Base-by-base conservation (phyloP, 2,329 filamentous ascomycete species). In the Ceratocystis papillata region DNA sequence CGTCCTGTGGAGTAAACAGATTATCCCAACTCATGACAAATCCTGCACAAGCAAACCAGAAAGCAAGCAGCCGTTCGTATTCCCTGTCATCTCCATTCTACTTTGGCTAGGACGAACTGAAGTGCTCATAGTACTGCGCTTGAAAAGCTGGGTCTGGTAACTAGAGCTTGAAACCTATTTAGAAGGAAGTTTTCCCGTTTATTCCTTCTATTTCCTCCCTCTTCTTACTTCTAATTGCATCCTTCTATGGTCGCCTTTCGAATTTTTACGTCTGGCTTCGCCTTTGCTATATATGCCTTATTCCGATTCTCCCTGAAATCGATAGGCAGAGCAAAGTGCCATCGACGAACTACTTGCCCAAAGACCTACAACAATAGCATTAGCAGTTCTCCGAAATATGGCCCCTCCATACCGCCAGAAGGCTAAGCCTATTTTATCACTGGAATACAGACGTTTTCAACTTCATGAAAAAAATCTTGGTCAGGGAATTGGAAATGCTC, bases 361-460 rank as follows among this genome's bases (percentile, higher is more conserved):
- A 41, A 41, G 3, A 15, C 37, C 37, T 41, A 41, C 10, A 41
- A 41, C 37, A 15, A 15, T 15, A 41, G 37, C 37, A 41, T 15
- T 12, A 15, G 10, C 10, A 15, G 12, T 12, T 33, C 15, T 25
- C 20, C 28, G 50, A 12, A 48, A 30, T 15, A 63, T 63, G 45
- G 44, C 61, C 50, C 30, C 46, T 28, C 20, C 59, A 20, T 41
- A 41, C 37, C 46, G 22, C 5, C 59, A 25, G 30, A 66, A 59
- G 46, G 20, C 59, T 17, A 66, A 62, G 60, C 17, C 50, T 45
- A 28, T 45, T 15, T 50, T 63, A 8, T 30, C 25, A 28, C 41
- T 50, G 61, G 46, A 44, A 22, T 45, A 48, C 28, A 8, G 12
- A 4, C 15, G 15, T 37, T 33, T 17, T 30, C 17, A 15, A 28